Base-by-base conservation (phyloP, 2,329 filamentous ascomycete species). In the Furcasterigmium sp. region DNA sequence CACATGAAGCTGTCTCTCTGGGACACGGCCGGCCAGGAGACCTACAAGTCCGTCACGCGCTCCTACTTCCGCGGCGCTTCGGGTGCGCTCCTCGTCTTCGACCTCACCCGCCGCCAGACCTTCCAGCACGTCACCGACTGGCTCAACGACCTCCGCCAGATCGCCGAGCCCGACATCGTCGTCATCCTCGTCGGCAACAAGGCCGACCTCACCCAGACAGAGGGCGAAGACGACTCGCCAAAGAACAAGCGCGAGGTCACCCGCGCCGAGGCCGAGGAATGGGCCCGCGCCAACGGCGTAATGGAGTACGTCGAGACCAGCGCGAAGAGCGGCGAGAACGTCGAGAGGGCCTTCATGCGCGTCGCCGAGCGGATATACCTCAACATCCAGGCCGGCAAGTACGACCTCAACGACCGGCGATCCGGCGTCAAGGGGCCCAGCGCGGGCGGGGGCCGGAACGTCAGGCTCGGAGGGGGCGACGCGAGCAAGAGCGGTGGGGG, bases 111-210 rank as follows among this genome's bases (percentile, higher is more conserved):
- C 46, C 82, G 83, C 39, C 76, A 82, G 41, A 97, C 91, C 8
- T 97, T 97, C 60, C 70, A 81, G 48, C 90, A 91, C 56, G 91
- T 88, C 43, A 94, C 87, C 25, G 84, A 89, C 65, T 98, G 93
- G 93, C 81, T 97, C 36, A 83, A 91, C 57, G 93, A 98, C 68
- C 75, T 98, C 51, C 82, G 90, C 34, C 88, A 93, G 63, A 96
- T 97, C 55, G 93, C 93, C 39, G 93, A 97, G 66, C 88, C 93
- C 19, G 87, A 93, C 57, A 96, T 97, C 51, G 87, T 96, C 37
- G 87, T 97, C 14, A 84, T 98, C 17, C 71, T 98, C 6, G 93
- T 98, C 5, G 93, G 93, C 34, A 98, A 98, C 69, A 98, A 98
- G 67, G 81, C 81, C 26, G 93, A 98, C 66, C 73, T 97, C 34